Evolutionary conservation across 371 early-diverging fungal species (phyloP).

Genomic region (Rhizopus delemar): DNA sequence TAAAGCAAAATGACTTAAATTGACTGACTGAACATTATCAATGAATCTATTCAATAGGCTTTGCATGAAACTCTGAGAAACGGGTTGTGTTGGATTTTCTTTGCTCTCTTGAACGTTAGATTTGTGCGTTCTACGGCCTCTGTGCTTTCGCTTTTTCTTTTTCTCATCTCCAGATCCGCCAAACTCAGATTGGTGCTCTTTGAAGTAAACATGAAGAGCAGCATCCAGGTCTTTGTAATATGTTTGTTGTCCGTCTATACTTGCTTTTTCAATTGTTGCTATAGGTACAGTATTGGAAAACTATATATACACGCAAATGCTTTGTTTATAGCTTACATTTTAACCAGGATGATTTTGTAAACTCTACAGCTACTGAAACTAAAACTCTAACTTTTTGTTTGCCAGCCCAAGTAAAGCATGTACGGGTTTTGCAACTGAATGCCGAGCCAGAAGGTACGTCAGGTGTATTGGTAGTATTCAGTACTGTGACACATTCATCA

Average conservation of each 20-base stretch:
- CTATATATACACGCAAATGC: not conserved
- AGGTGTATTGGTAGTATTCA: constrained; percentile 75
- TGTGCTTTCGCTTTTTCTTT: constrained; percentile 7
- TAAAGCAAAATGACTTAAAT: constrained; percentile 26
- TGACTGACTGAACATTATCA: constrained; percentile 13
- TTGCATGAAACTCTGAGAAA: constrained; percentile 2
- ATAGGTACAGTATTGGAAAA: not conserved
- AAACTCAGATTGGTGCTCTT: constrained; percentile 11
- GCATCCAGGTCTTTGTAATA: constrained; percentile 58
- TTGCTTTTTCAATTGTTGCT: constrained; percentile 26
- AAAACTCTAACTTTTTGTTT: constrained; percentile 61
- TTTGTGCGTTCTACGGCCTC: constrained; percentile 2
- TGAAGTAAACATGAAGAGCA: constrained; percentile 6
- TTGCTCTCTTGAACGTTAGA: not conserved
- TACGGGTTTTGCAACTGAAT: constrained; percentile 74
- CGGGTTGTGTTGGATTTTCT: constrained; percentile 4
- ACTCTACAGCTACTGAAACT: constrained; percentile 72
- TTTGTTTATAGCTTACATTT: constrained; percentile 52
- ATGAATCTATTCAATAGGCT: constrained; percentile 16
- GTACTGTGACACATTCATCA: constrained; percentile 57
- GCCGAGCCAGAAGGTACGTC: constrained; percentile 83
- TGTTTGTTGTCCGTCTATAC: constrained; percentile 59
- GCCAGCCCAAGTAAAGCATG: constrained; percentile 82
- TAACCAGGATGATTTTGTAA: constrained; percentile 73
- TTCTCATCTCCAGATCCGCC: constrained; percentile 3